Evolutionary conservation across 177 flowering plant genomes (phyloP), one percentile per base, ranked within the genome.

Genomic region (Vitis hybrid): DNA sequence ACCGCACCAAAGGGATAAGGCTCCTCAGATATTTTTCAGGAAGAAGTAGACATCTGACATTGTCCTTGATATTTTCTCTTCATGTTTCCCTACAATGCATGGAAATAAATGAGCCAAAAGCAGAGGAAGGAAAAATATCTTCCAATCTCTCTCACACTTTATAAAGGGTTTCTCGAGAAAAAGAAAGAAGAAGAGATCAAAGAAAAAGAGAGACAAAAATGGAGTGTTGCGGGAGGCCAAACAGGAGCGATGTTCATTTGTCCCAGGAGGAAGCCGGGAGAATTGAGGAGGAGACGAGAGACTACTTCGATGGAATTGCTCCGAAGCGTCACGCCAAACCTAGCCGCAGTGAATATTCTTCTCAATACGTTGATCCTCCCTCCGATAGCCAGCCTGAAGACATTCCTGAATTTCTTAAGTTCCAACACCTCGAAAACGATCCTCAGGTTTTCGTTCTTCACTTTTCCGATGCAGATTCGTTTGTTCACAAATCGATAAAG

Each of bases 301-400:
- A 82, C 3, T 72, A 87, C 73, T 94, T 91, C 60, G 91, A 90
- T 10, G 86, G 62, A 2, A 12, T 77, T 0, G 93, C 90, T 54
- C 96, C 94, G 0, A 85, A 86, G 68, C 89, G 97, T 17, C 94
- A 88, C 66, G 69, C 91, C 10, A 94, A 94, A 81, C 98, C 97
- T 52, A 89, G 81, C 55, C 82, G 98, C 13, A 94, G 98, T 68
- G 98, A 94, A 7, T 77, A 87, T 70, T 80, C 97, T 6, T 52
- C 88, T 19, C 40, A 68, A 0, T 89, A 91, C 65, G 75, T 70
- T 1, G 94, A 93, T 64, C 76, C 78, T 3, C 70, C 76, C 18
- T 54, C 73, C 51, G 71, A 12, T 10, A 61, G 17, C 52, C 56
- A 55, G 4, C 63, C 52, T 10, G 23, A 56, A 8, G 49, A 10